Base-by-base conservation (phyloP, 2,329 filamentous ascomycete genomes). In the Cryphonectria japonica region DNA sequence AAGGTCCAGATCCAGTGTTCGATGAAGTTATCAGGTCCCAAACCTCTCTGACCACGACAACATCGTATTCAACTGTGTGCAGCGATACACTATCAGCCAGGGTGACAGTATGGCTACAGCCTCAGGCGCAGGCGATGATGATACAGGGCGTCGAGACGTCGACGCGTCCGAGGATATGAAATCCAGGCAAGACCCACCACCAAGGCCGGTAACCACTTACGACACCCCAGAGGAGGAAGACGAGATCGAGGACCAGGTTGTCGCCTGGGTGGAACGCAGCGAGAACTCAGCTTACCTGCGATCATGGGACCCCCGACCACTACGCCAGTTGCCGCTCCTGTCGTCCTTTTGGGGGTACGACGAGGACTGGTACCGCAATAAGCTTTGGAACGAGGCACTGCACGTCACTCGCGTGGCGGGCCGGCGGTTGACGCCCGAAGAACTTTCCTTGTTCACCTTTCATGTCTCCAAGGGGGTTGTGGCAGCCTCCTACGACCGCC, bases 401-500 rank as follows among this genome's bases (percentile, higher is more conserved):
- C 39, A 60, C 14, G 7, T 69, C 7, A 65, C 60, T 39, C 41
- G 34, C 19, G 26, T 50, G 19, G 62, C 68, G 14, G 68, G 68
- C 19, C 68, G 62, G 34, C 68, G 62, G n/a, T 29, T 69, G n/a
- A 22, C 32, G 3, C 52, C 68, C 22, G 39, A 66, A 6, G 62
- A 69, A 39, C 63, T 69, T 34, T 46, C 37, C n/a, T 13, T 66
- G 4, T 60, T 60, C 62, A 41, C 62, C 1, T 61, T 57, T 39
- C 68, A 69, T 32, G 19, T 32, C 41, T 54, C 68, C 14, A 50
- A 57, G 16, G 62, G 62, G 29, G 26, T 32, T 5, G 68, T 69
- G 19, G 68, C 68, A 19, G 52, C 52, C 22, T 69, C 68, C 7
- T 69, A 69, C 62, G 68, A 69, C 34, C 68, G 68, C 9, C 62